Conservation (phyloP, 129 eudicot genomes). For the Tagetes erecta region DNA sequence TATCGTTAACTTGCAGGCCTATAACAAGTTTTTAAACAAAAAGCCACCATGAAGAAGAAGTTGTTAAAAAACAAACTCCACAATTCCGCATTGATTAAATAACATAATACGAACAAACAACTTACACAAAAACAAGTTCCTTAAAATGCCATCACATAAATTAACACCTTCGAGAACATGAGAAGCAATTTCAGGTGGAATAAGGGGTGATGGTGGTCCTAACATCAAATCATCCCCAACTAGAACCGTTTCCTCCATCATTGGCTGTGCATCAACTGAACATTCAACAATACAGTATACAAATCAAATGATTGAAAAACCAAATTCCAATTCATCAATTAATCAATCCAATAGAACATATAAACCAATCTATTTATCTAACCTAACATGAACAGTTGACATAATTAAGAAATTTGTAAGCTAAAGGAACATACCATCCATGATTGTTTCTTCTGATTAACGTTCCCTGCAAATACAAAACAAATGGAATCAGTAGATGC, state of each 20-base stretch:
- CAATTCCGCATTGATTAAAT: background rate
- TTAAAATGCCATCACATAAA: slow-evolving; percentile 78
- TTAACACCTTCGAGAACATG: slow-evolving; percentile 96
- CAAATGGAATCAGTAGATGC: slow-evolving; percentile 4
- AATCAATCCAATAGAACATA: background rate
- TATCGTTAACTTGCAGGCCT: slow-evolving; percentile 90
- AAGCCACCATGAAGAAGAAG: slow-evolving; percentile 4
- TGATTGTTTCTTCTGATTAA: slow-evolving; percentile 19
- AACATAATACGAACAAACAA: background rate
- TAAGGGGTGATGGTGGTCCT: slow-evolving; percentile 91
- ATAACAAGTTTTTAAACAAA: slow-evolving; percentile 21
- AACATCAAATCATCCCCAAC: slow-evolving; percentile 96
- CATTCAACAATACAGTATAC: slow-evolving; percentile 15
- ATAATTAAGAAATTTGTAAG: background rate
- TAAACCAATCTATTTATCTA: slow-evolving; percentile 3
- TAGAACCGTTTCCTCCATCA: slow-evolving; percentile 92
- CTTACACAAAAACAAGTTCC: slow-evolving; percentile 87
- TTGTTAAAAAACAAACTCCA: background rate
- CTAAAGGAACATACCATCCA: slow-evolving; percentile 35
- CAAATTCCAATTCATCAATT: background rate
- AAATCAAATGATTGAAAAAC: background rate
- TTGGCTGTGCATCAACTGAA: slow-evolving; percentile 84
- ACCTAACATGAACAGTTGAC: slow-evolving; percentile 8
- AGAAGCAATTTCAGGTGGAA: slow-evolving; percentile 96
- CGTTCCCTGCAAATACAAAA: slow-evolving; percentile 30